Conservation (phyloP, 2,329 filamentous ascomycete genomes). For the Stemphylium beticola region DNA sequence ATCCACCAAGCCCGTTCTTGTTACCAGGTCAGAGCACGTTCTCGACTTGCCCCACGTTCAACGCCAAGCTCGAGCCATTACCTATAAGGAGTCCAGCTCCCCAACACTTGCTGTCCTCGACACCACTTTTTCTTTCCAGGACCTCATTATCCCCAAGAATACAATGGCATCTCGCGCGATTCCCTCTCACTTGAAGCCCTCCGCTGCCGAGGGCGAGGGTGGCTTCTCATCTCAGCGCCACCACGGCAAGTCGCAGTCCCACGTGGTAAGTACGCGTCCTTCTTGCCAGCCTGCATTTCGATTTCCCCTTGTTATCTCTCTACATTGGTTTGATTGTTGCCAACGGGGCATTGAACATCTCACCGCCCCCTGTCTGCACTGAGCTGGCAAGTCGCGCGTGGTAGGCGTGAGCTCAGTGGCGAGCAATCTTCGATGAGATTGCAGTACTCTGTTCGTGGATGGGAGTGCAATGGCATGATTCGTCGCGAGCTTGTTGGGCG, state of each 20-base stretch:
- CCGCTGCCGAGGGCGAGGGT: conserved; percentile 46
- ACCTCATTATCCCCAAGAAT: conserved; percentile 14
- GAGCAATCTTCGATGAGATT: neutral
- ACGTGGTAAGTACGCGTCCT: conserved; percentile 71
- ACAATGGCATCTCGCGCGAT: conserved; percentile 76
- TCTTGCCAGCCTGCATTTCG: neutral
- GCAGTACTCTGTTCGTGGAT: neutral
- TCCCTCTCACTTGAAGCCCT: conserved; percentile 81
- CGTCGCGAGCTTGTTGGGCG: neutral
- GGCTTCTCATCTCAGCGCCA: conserved; percentile 66
- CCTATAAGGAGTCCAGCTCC: conserved; percentile 33
- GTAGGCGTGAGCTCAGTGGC: neutral
- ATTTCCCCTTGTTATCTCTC: neutral
- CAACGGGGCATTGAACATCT: neutral
- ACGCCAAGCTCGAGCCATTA: conserved; percentile 19
- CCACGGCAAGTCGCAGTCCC: conserved; percentile 84
- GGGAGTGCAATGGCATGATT: neutral
- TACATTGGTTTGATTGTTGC: neutral
- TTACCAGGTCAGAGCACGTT: conserved; percentile 28
- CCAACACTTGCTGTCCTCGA: conserved; percentile 20
- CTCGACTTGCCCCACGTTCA: conserved; percentile 34
- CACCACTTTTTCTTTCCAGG: conserved; percentile 12
- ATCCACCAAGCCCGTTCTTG: conserved; percentile 10
- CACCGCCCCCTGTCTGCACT: neutral
- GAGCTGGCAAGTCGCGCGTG: neutral